Percentiles rank a stretch among this genome's conserved stretches.
phyloP scores from a whole-genome alignment of 108 stramenopile genomes.

The Discostella stelligeroides region DNA sequence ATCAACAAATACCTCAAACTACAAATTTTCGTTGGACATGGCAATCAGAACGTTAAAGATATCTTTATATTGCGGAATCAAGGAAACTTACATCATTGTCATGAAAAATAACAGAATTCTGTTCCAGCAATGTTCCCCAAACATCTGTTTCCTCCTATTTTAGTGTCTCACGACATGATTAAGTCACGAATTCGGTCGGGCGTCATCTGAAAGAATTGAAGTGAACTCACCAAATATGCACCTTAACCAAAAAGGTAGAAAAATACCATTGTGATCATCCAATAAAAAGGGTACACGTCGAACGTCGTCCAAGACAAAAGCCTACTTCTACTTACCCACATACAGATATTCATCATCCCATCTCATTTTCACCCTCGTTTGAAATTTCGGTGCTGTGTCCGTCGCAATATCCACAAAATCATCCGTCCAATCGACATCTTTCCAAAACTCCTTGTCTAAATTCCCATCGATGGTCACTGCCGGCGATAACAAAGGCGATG shows the following conservation, averaged over 20 bases:
- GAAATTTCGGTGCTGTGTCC: constrained; percentile 41
- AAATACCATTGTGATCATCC: background rate
- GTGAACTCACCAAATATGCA: constrained; percentile 8
- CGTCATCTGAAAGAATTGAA: background rate
- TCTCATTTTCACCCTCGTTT: constrained; percentile 74
- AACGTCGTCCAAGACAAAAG: background rate
- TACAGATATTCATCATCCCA: constrained; percentile 85
- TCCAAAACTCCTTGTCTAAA: constrained; percentile 73
- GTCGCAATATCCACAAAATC: constrained; percentile 82
- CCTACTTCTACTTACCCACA: constrained; percentile 65
- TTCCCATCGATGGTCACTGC: constrained; percentile 79
- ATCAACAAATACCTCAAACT: constrained; percentile 91
- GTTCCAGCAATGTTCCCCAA: constrained; percentile 55
- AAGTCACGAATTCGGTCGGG: background rate
- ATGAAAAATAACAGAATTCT: constrained; percentile 86
- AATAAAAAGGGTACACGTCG: background rate
- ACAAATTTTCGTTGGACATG: background rate
- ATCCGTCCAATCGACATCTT: constrained; percentile 66
- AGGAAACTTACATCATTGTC: constrained; percentile 49
- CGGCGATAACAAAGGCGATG: too few relatives aligned
- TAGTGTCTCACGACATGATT: too few relatives aligned
- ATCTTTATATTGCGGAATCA: background rate
- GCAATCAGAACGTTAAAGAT: background rate
- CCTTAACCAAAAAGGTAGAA: constrained; percentile 39
- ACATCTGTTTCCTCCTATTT: constrained; percentile 48